Percentiles rank a stretch among this genome's conserved stretches.
Evolutionary conservation across 805 yeast species (phyloP).

Genomic region (Metahyphopichia silvanorum): DNA sequence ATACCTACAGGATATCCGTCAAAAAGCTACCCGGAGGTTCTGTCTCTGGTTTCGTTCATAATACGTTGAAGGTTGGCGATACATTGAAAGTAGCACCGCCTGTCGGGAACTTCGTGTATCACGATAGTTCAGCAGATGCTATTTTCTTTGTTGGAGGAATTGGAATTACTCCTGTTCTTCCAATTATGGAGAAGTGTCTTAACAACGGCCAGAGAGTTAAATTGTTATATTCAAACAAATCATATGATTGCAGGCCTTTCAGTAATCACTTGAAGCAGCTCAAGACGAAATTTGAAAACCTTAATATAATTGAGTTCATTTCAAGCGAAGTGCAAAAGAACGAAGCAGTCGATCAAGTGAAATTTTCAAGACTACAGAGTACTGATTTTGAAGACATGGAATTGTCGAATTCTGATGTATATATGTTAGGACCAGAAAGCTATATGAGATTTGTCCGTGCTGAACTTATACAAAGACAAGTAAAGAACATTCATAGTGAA

Average conservation of each 20-base stretch:
- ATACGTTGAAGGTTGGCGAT: slow-evolving; percentile 46
- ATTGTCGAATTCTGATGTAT: slow-evolving; percentile 17
- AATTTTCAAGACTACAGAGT: slow-evolving; percentile 8
- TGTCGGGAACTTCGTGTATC: slow-evolving; percentile 47
- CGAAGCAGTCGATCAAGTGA: slow-evolving; percentile 2
- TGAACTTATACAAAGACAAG: slow-evolving; percentile 15
- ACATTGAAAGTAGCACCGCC: slow-evolving; percentile 54
- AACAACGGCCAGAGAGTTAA: slow-evolving; percentile 26
- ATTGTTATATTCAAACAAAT: slow-evolving; percentile 31
- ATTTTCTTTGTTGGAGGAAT: slow-evolving; percentile 58
- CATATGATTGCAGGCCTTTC: slow-evolving; percentile 19
- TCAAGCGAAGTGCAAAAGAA: slow-evolving; percentile 7
- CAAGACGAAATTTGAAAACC: slow-evolving; percentile 13
- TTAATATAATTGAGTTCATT: slow-evolving; percentile 21
- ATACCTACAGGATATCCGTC: slow-evolving; percentile 59
- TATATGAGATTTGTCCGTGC: slow-evolving; percentile 26
- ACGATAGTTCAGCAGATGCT: slow-evolving; percentile 25
- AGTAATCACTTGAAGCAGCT: slow-evolving; percentile 13
- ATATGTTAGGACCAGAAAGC: slow-evolving; percentile 31
- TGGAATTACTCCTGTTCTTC: slow-evolving; percentile 63
- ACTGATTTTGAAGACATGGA: slow-evolving; percentile 19
- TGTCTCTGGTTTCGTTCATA: slow-evolving; percentile 50
- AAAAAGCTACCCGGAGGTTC: slow-evolving; percentile 45
- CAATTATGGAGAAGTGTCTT: slow-evolving; percentile 45
- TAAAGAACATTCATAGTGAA: slow-evolving; percentile 20